These are phyloP conservation scores for Pachysandra terminalis DNA, from an alignment of 164 flowering plant genomes.

Conservation along the genomic window DNA sequence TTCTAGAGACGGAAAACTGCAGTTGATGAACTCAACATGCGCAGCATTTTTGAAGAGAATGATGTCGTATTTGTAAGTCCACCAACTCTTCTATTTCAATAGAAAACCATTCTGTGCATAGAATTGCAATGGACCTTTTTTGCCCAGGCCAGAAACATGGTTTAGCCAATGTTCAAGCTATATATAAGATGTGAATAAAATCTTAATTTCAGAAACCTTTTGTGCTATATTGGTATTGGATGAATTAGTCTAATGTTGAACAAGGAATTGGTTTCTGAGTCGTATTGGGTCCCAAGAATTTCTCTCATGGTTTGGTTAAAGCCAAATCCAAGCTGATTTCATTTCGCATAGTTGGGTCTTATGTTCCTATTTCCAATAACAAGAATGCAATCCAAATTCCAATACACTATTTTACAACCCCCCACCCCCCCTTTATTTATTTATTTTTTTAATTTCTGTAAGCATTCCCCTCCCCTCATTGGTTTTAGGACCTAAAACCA, in stretches of 20 bases:
- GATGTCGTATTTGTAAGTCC: slow-evolving; percentile 92
- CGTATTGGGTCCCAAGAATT: neutral
- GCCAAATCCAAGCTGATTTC: neutral
- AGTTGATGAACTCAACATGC: slow-evolving; percentile 97
- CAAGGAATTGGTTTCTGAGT: neutral
- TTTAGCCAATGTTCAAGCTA: neutral
- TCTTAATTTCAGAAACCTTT: neutral
- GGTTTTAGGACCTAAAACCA: no score
- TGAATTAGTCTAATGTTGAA: neutral
- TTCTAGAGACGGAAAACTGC: slow-evolving; percentile 94
- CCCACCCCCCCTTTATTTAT: no score
- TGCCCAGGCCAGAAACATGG: neutral
- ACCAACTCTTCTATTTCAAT: neutral
- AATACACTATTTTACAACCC: no score
- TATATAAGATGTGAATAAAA: neutral
- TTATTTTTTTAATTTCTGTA: no score
- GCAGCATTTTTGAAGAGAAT: slow-evolving; percentile 84
- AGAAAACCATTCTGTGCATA: neutral
- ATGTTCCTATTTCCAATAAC: no score
- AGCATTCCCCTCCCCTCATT: no score
- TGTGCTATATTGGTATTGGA: no score
- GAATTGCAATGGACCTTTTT: neutral
- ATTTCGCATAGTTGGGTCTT: no score
- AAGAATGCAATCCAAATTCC: no score
- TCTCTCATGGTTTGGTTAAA: neutral